These are phyloP conservation scores for Linderniella brevidens DNA, from an alignment of 257 asterid genomes.

Conservation along the genomic window DNA sequence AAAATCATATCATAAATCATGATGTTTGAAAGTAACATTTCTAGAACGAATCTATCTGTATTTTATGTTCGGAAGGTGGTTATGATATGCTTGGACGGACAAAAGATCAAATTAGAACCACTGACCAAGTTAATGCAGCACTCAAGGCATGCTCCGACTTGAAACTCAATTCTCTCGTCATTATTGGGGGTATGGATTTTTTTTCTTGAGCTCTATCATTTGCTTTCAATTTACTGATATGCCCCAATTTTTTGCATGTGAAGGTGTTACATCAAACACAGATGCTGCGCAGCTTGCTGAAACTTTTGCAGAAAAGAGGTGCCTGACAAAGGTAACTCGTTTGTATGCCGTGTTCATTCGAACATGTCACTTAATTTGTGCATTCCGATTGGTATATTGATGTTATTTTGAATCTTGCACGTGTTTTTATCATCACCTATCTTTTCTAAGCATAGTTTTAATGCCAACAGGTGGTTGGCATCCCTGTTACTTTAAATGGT, in stretches of 20 bases:
- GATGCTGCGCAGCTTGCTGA: slow-evolving; percentile 99
- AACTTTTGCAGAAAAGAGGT: slow-evolving; percentile 79
- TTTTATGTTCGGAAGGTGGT: slow-evolving; percentile 38
- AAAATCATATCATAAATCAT: no score
- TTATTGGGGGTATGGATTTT: slow-evolving; percentile 62
- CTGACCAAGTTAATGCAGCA: slow-evolving; percentile 86
- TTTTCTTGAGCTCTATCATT: slow-evolving; percentile 10
- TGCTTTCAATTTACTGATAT: slow-evolving; percentile 14
- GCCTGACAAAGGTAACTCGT: slow-evolving; percentile 71
- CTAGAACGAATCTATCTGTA: background rate
- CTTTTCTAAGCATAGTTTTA: slow-evolving; percentile 9
- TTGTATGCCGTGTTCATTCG: slow-evolving; percentile 7
- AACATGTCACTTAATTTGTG: slow-evolving; percentile 1
- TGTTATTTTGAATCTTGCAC: no score
- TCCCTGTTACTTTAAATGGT: slow-evolving; percentile 58
- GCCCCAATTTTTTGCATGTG: slow-evolving; percentile 11
- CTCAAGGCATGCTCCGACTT: slow-evolving; percentile 60
- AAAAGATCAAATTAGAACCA: slow-evolving; percentile 87
- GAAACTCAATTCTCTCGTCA: slow-evolving; percentile 76
- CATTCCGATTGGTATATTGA: background rate
- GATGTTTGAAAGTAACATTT: background rate
- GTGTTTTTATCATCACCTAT: slow-evolving; percentile 3
- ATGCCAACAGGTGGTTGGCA: slow-evolving; percentile 23
- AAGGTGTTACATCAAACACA: slow-evolving; percentile 97
- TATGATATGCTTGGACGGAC: slow-evolving; percentile 95